phyloP scores from a whole-genome alignment of 2,329 filamentous ascomycete species.

The Aschersonia sp. region DNA sequence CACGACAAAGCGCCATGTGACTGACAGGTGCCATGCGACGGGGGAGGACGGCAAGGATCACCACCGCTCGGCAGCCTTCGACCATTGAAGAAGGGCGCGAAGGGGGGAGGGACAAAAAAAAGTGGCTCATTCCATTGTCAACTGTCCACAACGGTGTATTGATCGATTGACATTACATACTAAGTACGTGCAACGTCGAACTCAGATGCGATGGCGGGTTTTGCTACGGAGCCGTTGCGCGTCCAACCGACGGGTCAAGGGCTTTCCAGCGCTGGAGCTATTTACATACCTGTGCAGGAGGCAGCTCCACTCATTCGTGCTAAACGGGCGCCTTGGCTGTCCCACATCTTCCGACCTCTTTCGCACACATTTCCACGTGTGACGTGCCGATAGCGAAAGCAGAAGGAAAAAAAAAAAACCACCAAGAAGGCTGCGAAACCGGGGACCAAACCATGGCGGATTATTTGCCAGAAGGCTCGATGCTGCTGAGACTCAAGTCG shows the following conservation, averaged over 20 bases:
- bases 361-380: too few species aligned
- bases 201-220: not conserved
- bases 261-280: not conserved
- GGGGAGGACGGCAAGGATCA: not conserved
- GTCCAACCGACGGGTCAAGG: not conserved
- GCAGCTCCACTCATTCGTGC: not conserved
- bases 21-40: too few species aligned
- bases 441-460: too few species aligned
- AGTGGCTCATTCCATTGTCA: not conserved
- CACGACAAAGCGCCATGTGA: not conserved
- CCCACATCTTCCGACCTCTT: too few species aligned
- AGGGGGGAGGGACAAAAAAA: not conserved
- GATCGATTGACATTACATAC: not conserved
- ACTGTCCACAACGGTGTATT: not conserved
- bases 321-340: not conserved
- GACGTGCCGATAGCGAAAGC: too few species aligned
- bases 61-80: not conserved
- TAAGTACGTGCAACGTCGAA: not conserved
- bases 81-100: not conserved
- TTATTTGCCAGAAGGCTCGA: too few species aligned
- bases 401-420: too few species aligned
- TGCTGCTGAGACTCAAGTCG: too few species aligned
- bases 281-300: not conserved
- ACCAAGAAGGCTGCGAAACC: too few species aligned
- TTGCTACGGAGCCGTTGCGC: not conserved